Base-by-base conservation (phyloP, 2,329 filamentous ascomycete species). In the Hypoxylon sp. region DNA sequence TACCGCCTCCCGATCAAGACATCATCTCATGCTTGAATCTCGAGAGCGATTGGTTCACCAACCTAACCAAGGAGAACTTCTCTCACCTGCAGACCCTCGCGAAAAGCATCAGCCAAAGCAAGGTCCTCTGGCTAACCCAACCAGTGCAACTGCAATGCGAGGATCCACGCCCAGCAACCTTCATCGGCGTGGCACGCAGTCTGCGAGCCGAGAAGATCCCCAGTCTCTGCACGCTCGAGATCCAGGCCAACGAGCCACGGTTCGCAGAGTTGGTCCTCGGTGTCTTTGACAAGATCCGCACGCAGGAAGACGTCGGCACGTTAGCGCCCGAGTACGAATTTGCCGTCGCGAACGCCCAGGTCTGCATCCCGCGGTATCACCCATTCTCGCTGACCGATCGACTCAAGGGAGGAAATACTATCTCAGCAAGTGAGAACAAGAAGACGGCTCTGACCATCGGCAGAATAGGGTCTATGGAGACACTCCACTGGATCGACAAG, bases 81-180 rank as follows among this genome's bases (percentile, higher is more conserved):
- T 21, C 19, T 11, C 29, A 19, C 20, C 42, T 54, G 25, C 57
- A 66, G 30, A 16, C 37, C 5, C 57, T 62, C 9, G 42, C 52
- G 2, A 37, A 36, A n/a, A 42, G 32, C 1, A 30, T 47, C 19
- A 51, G 13, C 25, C 50, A 52, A 41, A 52, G 60, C 1, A 51
- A 49, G 4, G 30, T 71, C 25, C 57, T 72, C 4, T 73, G 71
- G 71, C 50, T 72, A 5, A 69, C 70, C 1, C 60, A 54, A 0
- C 60, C 65, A 0, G 55, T 57, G 4, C 68, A 72, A 25, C 53
- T 68, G 3, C 23, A 44, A 1, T 71, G 67, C 34, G 15, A 19
- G 5, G 61, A 68, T 12, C 69, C 70, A 0, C 46, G 55, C 1
- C 65, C 62, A 7, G 67, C 68, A 1, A 59, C 63, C 4, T 54